Percentiles rank a stretch among this genome's conserved stretches.
These are phyloP conservation scores for Arthrobotrys conoides DNA, from an alignment of 2,329 filamentous ascomycete species.

Conservation along the genomic window DNA sequence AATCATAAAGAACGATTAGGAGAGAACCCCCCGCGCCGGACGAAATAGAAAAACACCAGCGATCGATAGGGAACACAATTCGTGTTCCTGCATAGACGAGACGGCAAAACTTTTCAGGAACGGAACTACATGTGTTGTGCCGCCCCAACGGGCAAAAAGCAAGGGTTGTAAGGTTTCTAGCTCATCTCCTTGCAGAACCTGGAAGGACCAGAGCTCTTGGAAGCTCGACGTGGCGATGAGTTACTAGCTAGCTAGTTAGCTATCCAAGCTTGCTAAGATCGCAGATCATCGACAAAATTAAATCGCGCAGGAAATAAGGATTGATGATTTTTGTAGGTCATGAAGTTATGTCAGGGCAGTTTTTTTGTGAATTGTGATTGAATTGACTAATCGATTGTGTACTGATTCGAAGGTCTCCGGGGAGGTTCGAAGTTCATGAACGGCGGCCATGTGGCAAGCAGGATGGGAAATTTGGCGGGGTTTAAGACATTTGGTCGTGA, in stretches of 20 bases:
- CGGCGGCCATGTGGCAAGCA: not conserved
- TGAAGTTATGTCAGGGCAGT: not conserved
- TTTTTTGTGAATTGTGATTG: not conserved
- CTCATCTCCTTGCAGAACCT: not conserved
- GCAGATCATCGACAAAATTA: not conserved
- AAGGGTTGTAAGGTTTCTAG: slow-evolving; percentile 26
- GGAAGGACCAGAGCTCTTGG: slow-evolving; percentile 12
- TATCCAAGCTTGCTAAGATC: slow-evolving; percentile 17
- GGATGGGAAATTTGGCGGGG: not conserved
- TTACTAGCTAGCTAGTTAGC: slow-evolving; percentile 18
- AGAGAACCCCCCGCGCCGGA: not conserved
- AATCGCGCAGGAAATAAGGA: slow-evolving; percentile 21
- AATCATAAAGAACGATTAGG: not conserved
- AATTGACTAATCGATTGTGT: not conserved
- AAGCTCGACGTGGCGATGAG: slow-evolving; percentile 32
- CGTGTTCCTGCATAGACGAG: slow-evolving; percentile 57
- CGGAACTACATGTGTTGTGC: slow-evolving; percentile 32
- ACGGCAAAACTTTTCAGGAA: slow-evolving; percentile 4
- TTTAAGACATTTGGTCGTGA: not conserved
- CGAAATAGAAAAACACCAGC: not conserved
- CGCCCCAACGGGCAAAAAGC: not conserved
- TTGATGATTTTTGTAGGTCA: too few relatives aligned
- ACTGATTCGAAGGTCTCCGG: too few relatives aligned
- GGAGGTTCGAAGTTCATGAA: too few relatives aligned
- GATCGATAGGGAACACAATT: slow-evolving; percentile 3